Conservation (phyloP, 768 basidiomycete genomes). For the Lepiota subincarnata region DNA sequence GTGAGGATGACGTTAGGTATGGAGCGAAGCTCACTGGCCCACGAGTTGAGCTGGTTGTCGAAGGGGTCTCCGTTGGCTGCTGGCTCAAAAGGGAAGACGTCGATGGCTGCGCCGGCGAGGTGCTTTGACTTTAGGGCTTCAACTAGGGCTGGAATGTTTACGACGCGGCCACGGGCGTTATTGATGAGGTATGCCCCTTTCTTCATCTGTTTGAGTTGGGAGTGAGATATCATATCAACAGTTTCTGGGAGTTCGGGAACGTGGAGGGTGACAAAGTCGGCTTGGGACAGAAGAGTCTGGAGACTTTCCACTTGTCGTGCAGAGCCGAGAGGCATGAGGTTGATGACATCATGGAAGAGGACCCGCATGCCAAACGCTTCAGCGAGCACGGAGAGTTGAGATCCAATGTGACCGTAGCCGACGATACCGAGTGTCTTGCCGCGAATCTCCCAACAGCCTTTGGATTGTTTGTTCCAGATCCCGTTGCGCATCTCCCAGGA, state of each 20-base stretch:
- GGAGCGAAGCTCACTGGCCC: conserved; percentile 70
- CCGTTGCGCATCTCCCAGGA: conserved; percentile 83
- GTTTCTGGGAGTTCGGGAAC: conserved; percentile 97
- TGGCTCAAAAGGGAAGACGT: conserved; percentile 94
- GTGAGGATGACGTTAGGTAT: conserved; percentile 94
- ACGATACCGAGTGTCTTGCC: conserved; percentile 98
- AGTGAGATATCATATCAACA: conserved; percentile 81
- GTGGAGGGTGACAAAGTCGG: conserved; percentile 95
- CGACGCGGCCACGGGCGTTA: conserved; percentile 93
- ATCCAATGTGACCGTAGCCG: conserved; percentile 97
- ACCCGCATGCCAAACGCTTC: conserved; percentile 96
- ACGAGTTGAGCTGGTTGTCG: conserved; percentile 83
- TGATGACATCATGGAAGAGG: conserved; percentile 91
- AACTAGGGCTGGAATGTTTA: conserved; percentile 91
- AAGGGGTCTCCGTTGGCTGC: conserved; percentile 88
- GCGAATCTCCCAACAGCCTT: conserved; percentile 95
- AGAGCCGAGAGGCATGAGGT: conserved; percentile 95
- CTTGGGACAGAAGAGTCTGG: conserved; percentile 61
- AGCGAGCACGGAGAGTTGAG: conserved; percentile 94
- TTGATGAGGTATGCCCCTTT: conserved; percentile 94
- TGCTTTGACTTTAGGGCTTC: conserved; percentile 79
- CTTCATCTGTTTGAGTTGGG: conserved; percentile 88
- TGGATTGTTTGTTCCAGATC: conserved; percentile 98
- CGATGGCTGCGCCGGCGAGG: conserved; percentile 84
- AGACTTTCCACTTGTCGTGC: conserved; percentile 88